Evolutionary conservation across 2,329 filamentous ascomycete genomes (phyloP).

Genomic region (Ramularia endophylla): DNA sequence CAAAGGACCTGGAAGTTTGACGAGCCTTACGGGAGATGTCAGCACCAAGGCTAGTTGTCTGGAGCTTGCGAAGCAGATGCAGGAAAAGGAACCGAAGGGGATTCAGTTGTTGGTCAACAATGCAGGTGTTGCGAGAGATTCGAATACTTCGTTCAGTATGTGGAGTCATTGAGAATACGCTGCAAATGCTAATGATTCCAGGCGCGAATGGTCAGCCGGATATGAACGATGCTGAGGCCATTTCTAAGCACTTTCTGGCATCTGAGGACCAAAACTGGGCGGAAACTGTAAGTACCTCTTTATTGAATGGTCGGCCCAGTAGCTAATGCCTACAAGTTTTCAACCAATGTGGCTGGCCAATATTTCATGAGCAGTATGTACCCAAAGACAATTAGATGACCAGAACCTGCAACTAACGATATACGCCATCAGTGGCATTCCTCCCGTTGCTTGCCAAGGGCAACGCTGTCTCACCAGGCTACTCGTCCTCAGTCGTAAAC

Average conservation of each 20-base stretch:
- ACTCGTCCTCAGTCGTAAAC: constrained; percentile 48
- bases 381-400: not conserved
- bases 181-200: not conserved
- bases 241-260: constrained; percentile 47
- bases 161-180: not conserved
- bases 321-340: too few relatives aligned
- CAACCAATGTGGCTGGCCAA: constrained; percentile 46
- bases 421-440: constrained; percentile 37
- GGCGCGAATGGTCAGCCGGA: constrained; percentile 43
- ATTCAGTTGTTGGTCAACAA: constrained; percentile 53
- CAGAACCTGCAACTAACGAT: not conserved
- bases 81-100: constrained; percentile 44
- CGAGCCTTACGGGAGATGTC: constrained; percentile 41
- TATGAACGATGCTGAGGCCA: constrained; percentile 41
- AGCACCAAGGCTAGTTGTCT: constrained; percentile 47
- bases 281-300: too few relatives aligned
- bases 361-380: constrained; percentile 45
- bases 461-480: constrained; percentile 40
- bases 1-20: constrained; percentile 37
- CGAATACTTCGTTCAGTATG: constrained; percentile 44
- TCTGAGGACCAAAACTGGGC: constrained; percentile 43
- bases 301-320: too few relatives aligned
- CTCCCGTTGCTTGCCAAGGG: constrained; percentile 50
- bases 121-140: constrained; percentile 48
- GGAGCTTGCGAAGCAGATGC: constrained; percentile 36